A percentile compares a stretch with the other conserved stretches of the same genome.
Conservation (phyloP, 148 eudicot species). For the Amaranthus palmeri region DNA sequence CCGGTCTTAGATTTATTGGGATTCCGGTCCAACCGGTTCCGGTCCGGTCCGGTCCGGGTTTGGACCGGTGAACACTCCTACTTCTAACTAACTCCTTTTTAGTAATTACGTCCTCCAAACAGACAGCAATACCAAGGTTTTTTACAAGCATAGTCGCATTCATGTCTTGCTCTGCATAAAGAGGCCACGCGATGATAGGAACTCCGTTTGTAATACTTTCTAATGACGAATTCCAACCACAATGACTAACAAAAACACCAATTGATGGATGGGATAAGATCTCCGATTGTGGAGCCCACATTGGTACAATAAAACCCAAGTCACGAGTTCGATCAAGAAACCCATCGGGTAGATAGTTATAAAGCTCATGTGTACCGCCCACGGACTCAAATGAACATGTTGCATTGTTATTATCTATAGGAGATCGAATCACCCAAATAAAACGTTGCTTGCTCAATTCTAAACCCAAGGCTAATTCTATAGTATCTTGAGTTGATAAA, state of each 20-base stretch:
- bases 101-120: slow-evolving; percentile 12
- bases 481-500: slow-evolving; percentile 30
- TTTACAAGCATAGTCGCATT: slow-evolving; percentile 28
- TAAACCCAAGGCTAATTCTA: slow-evolving; percentile 42
- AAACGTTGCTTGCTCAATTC: slow-evolving; percentile 42
- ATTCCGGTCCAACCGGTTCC: too few relatives aligned
- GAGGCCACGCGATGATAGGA: slow-evolving; percentile 45
- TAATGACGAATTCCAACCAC: slow-evolving; percentile 40
- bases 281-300: slow-evolving; percentile 32
- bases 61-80: too few relatives aligned
- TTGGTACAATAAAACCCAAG: slow-evolving; percentile 29
- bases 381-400: slow-evolving; percentile 4
- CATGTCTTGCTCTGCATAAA: slow-evolving; percentile 39
- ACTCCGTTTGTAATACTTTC: slow-evolving; percentile 38
- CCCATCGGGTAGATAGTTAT: slow-evolving; percentile 27
- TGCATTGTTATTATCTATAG: slow-evolving; percentile 13
- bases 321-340: slow-evolving; percentile 31
- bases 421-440: slow-evolving; percentile 49
- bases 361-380: neutral
- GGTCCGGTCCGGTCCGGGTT: too few relatives aligned
- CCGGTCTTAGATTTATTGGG: too few relatives aligned
- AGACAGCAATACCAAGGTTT: slow-evolving; percentile 24
- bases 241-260: slow-evolving; percentile 39
- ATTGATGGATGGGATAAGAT: slow-evolving; percentile 33
- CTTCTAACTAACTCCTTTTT: slow-evolving; percentile 20